Evolutionary conservation across 371 early-diverging fungal genomes (phyloP).

Genomic region (Chytridium lagenaria): DNA sequence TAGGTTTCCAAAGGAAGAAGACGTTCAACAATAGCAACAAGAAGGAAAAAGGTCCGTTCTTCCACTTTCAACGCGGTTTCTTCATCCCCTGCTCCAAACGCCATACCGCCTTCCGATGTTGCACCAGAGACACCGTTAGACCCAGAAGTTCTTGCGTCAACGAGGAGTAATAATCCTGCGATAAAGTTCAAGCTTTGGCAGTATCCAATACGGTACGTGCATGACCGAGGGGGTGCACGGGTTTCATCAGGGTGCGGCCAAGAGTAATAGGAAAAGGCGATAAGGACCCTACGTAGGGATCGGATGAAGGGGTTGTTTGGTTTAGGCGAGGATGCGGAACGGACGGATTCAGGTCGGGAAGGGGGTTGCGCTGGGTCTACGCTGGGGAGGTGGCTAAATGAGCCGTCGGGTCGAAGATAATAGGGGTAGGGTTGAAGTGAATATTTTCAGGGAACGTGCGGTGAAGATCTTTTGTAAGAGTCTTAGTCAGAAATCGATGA

Average conservation of each 20-base stretch:
- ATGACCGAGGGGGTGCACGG: conserved; percentile 26
- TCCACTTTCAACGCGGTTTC: conserved; percentile 52
- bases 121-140: background rate
- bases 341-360: background rate
- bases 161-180: conserved; percentile 76
- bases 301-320: conserved; percentile 51
- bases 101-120: conserved; percentile 2
- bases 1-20: conserved; percentile 80
- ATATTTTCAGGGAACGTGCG: conserved; percentile 84
- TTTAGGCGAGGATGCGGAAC: conserved; percentile 3
- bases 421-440: conserved; percentile 55
- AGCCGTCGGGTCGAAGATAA: conserved; percentile 12
- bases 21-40: conserved; percentile 75
- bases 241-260: conserved; percentile 49
- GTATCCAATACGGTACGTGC: conserved; percentile 73
- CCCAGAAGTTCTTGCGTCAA: conserved; percentile 56
- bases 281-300: conserved; percentile 71
- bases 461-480: conserved; percentile 63
- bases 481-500: background rate
- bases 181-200: conserved; percentile 86
- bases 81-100: conserved; percentile 32
- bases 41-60: conserved; percentile 81
- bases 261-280: conserved; percentile 68
- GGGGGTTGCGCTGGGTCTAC: background rate
- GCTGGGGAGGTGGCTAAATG: conserved; percentile 15